Conservation (phyloP, 257 asterid species). For the Henckelia pumila region DNA sequence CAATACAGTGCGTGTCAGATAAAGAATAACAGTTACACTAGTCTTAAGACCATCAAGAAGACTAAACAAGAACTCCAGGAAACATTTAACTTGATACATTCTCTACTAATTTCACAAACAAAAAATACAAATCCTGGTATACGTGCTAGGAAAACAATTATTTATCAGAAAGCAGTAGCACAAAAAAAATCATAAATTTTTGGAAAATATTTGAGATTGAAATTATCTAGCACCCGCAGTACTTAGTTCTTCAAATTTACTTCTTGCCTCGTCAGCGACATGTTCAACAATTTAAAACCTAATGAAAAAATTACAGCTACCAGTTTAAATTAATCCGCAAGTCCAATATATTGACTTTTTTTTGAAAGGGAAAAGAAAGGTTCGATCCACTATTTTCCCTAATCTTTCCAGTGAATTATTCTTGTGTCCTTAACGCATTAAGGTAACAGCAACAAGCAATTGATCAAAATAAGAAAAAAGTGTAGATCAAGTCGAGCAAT, state of each 20-base stretch:
- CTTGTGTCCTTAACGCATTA: neutral
- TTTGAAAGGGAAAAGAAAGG: neutral
- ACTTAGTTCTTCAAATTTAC: no score
- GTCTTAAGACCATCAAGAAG: neutral
- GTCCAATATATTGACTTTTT: neutral
- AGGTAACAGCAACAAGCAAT: neutral
- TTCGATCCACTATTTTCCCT: neutral
- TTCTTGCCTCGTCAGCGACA: no score
- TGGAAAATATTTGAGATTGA: no score
- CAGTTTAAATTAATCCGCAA: neutral
- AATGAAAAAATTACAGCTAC: neutral
- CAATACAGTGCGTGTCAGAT: neutral
- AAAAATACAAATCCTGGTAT: neutral
- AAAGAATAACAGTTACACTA: neutral
- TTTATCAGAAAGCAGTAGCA: neutral
- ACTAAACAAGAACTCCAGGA: constrained; percentile 11
- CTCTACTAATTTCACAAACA: neutral
- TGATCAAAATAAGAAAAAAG: neutral
- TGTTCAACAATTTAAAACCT: neutral
- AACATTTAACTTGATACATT: neutral
- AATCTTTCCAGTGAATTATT: neutral
- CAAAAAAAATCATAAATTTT: no score
- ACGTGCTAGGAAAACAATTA: neutral
- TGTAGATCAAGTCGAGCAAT: constrained; percentile 11
- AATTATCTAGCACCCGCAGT: no score